Conservation (phyloP, 495 filamentous ascomycete species). For the Amniculicola lignicola region DNA sequence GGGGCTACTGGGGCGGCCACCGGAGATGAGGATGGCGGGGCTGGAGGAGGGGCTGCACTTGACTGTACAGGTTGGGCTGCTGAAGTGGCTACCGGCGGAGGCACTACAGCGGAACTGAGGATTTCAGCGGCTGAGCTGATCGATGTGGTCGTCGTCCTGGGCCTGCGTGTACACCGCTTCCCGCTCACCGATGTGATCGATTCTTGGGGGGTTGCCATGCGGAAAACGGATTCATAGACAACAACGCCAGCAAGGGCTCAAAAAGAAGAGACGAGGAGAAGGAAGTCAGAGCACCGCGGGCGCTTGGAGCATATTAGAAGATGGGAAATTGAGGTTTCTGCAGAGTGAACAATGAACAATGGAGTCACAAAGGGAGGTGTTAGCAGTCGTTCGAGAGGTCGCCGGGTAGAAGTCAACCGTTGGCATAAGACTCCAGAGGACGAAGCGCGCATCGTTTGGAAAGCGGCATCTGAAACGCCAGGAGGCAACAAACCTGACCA, state of each 20-base stretch:
- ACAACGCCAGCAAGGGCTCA: slow-evolving; percentile 21
- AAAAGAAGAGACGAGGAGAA: slow-evolving; percentile 23
- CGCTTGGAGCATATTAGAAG: slow-evolving; percentile 32
- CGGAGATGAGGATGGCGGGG: slow-evolving; percentile 3
- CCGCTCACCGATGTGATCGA: slow-evolving; percentile 33
- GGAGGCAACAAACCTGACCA: too few species aligned
- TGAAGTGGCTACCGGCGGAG: slow-evolving; percentile 12
- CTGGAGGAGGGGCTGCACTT: slow-evolving; percentile 5
- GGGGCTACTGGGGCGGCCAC: neutral
- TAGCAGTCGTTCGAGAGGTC: slow-evolving; percentile 23
- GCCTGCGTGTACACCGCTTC: slow-evolving; percentile 28
- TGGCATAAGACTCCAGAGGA: slow-evolving; percentile 33
- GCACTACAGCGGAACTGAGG: slow-evolving; percentile 8
- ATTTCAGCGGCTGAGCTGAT: slow-evolving; percentile 15
- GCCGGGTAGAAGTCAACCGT: slow-evolving; percentile 29
- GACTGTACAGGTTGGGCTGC: slow-evolving; percentile 12
- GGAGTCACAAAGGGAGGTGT: slow-evolving; percentile 19
- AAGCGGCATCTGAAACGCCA: too few species aligned
- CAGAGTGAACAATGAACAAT: neutral
- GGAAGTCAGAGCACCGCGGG: slow-evolving; percentile 22
- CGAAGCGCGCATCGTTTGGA: too few species aligned
- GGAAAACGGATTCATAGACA: slow-evolving; percentile 31
- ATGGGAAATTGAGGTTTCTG: slow-evolving; percentile 22
- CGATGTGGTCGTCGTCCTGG: slow-evolving; percentile 22
- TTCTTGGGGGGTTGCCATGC: slow-evolving; percentile 34